Base-by-base conservation (phyloP, 2,329 filamentous ascomycete species). In the Fusarium pseudonygamai region DNA sequence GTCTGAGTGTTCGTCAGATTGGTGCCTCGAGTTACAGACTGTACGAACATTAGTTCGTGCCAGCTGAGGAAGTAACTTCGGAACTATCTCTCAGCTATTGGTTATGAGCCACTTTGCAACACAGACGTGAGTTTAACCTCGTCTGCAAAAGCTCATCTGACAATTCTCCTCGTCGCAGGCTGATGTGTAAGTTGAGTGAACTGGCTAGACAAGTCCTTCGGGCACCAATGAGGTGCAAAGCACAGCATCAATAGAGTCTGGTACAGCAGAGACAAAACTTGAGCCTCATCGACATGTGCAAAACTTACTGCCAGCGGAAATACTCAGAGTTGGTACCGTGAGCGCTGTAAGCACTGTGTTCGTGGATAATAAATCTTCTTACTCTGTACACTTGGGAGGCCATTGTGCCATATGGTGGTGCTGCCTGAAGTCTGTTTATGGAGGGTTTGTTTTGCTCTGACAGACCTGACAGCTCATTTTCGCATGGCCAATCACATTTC, bases 401-500 rank as follows among this genome's bases (percentile, higher is more conserved):
- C 20, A 11, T 40, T 22, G 15, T 12, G 40, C 15, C n/a, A 18
- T 12, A 18, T 43, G 15, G 10, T 12, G 15, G 15, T 24, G n/a
- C 42, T 18, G 42, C 42, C 42, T 24, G 5, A 43, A 43, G 10
- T 43, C 2, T 43, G 15, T 12, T 24, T 5, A 24, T 6, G n/a
- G n/a, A 4, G 11, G 10, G 6, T 18, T 24, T 5, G 7, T 16
- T 43, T 24, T 18, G 2, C 40, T 43, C n/a, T 18, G n/a, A 14
- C 8, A 5, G n/a, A 6, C 0, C n/a, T 24, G 15, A 5, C 7
- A 18, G 10, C 40, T 43, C 6, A 12, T 18, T 11, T 6, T 42
- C 10, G 9, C 22, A n/a, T 42, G 3, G 15, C n/a, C 3, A 0
- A n/a, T 42, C 10, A 11, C 0, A 12, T 0, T n/a, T 43, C 40